phyloP scores from a whole-genome alignment of 768 basidiomycete genomes.

The Hericium alpestre region DNA sequence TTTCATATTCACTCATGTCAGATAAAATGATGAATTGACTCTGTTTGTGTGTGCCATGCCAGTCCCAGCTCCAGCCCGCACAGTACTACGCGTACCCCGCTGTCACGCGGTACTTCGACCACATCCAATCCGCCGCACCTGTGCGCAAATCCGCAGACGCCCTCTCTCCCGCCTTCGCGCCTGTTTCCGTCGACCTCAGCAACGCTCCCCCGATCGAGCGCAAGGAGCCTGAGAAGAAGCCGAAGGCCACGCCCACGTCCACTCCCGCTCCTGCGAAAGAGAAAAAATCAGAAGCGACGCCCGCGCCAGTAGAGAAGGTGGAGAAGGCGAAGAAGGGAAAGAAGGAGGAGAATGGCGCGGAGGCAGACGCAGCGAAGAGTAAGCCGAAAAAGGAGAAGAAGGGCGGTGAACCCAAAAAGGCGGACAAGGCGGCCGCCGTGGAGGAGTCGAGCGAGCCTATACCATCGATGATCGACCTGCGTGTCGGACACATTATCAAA shows the following conservation, averaged over 20 bases:
- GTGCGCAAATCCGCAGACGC: constrained; percentile 49
- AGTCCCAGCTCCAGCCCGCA: constrained; percentile 63
- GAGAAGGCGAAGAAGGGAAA: constrained; percentile 29
- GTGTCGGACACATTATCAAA: constrained; percentile 88
- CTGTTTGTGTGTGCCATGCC: background rate
- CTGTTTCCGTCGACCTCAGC: constrained; percentile 61
- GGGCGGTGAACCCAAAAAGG: constrained; percentile 30
- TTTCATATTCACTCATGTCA: background rate
- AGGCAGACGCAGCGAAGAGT: constrained; percentile 15
- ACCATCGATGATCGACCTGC: constrained; percentile 94
- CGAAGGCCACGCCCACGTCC: constrained; percentile 51
- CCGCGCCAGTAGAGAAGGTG: constrained; percentile 9
- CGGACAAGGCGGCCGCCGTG: constrained; percentile 19
- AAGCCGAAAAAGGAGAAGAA: constrained; percentile 34
- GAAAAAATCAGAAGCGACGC: constrained; percentile 13
- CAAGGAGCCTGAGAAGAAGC: constrained; percentile 62
- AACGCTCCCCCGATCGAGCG: constrained; percentile 67
- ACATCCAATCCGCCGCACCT: constrained; percentile 66
- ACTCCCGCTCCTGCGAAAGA: constrained; percentile 15
- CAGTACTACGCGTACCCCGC: constrained; percentile 74
- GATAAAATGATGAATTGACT: background rate
- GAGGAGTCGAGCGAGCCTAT: constrained; percentile 73
- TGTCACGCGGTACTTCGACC: constrained; percentile 89
- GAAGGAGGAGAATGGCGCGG: constrained; percentile 21
- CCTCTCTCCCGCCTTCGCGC: constrained; percentile 40